A percentile compares a stretch with the other conserved stretches of the same genome.
phyloP scores from a whole-genome alignment of 257 asterid genomes.

The Solanum tarijense region DNA sequence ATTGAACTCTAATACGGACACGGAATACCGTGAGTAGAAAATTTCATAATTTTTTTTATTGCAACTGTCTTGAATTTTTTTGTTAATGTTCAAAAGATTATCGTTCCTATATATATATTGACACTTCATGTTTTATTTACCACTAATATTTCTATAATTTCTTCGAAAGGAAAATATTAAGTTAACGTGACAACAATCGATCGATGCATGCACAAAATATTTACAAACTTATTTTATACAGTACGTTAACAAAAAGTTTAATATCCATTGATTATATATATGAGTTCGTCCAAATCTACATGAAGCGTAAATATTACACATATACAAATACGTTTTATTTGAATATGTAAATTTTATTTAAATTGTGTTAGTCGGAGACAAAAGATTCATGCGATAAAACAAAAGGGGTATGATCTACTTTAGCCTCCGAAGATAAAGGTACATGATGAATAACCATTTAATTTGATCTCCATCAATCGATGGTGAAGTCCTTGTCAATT shows the following conservation, averaged over 20 bases:
- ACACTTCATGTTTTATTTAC: neutral
- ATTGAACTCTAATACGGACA: neutral
- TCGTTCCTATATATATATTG: neutral
- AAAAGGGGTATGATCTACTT: neutral
- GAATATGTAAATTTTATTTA: neutral
- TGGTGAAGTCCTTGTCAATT: neutral
- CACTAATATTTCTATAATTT: neutral
- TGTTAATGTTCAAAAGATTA: neutral
- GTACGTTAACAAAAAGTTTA: neutral
- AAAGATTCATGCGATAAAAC: neutral
- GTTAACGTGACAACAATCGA: neutral
- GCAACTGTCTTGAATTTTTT: neutral
- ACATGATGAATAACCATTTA: neutral
- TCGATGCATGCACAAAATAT: neutral
- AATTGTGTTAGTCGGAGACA: accelerated
- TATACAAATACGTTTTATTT: neutral
- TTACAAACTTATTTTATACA: neutral
- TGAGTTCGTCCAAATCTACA: neutral
- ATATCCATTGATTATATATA: neutral
- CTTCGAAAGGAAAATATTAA: neutral
- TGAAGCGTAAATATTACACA: neutral
- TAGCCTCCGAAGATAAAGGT: neutral
- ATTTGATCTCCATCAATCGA: neutral
- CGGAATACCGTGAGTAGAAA: neutral
- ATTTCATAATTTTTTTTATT: neutral